Evolutionary conservation across 495 filamentous ascomycete species (phyloP).

Genomic region (Neurospora sp.): DNA sequence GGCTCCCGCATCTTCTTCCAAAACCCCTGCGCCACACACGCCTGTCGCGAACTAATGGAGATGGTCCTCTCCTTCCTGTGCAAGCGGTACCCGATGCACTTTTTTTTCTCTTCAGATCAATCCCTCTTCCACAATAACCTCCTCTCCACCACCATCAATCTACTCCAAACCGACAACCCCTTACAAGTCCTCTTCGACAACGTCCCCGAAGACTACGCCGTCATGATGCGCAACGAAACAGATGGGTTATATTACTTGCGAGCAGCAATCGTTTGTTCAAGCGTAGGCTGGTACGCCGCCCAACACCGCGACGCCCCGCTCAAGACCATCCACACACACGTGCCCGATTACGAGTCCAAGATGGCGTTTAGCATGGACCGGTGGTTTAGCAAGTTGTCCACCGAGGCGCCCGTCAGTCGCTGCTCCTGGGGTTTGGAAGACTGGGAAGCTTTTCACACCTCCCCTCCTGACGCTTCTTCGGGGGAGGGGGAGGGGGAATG

Average conservation of each 20-base stretch:
- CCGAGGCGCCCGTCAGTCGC: conserved; percentile 69
- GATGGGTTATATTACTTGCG: conserved; percentile 69
- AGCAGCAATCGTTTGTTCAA: conserved; percentile 70
- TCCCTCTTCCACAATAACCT: conserved; percentile 62
- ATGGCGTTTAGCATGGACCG: conserved; percentile 86
- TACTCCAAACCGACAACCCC: conserved; percentile 50
- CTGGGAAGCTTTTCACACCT: conserved; percentile 57
- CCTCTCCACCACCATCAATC: conserved; percentile 51
- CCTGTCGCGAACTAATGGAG: conserved; percentile 86
- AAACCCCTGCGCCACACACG: conserved; percentile 71
- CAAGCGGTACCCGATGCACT: conserved; percentile 71
- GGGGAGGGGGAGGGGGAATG: conserved; percentile 1
- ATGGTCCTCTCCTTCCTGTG: conserved; percentile 73
- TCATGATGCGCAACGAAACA: conserved; percentile 63
- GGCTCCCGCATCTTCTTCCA: conserved; percentile 54
- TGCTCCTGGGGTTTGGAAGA: conserved; percentile 84
- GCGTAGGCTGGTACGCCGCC: conserved; percentile 71
- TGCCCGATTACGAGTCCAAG: conserved; percentile 86
- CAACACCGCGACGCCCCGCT: conserved; percentile 67
- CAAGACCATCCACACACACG: conserved; percentile 63
- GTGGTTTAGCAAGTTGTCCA: conserved; percentile 74
- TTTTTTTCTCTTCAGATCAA: conserved; percentile 50
- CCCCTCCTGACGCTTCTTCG: conserved; percentile 7
- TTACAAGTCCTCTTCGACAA: conserved; percentile 70
- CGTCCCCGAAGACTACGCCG: conserved; percentile 79